Base-by-base conservation (phyloP, 208 protist genomes). In the Eutreptiella sp. region DNA sequence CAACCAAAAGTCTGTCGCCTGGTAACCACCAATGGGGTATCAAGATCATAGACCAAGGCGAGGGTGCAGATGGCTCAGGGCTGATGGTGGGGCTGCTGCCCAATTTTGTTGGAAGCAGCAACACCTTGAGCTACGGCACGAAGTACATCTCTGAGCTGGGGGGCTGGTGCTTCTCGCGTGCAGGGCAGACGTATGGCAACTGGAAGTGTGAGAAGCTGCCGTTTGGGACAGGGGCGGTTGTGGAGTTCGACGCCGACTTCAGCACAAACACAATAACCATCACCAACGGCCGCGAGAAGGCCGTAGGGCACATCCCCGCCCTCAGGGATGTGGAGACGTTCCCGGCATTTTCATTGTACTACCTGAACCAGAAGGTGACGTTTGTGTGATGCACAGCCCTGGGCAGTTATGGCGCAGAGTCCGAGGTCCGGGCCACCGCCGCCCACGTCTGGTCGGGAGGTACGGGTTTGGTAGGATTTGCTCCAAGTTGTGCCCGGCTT, bases 91-190 rank as follows among this genome's bases (percentile, higher is more conserved):
- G 86, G 3, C 64, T 92, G 0, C 76, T 92, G 28, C 86, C 86
- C 0, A n/a, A n/a, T n/a, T n/a, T n/a, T n/a, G n/a, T n/a, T n/a
- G n/a, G n/a, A n/a, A n/a, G n/a, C n/a, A n/a, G n/a, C n/a, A n/a
- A n/a, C n/a, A 62, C 74, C 46, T 67, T 88, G 7, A 78, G 36
- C 28, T 83, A 87, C 63, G 75, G 83, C 11, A 83, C 67, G 69
- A 88, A 89, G 58, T 92, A 92, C 63, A 89, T 89, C 46, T 87
- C 82, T 0, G 83, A 92, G 65, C 72, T 92, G 4, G 84, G 83
- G 9, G 86, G 86, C 31, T 92, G 86, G 84, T 90, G 86, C 43
- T 48, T 92, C 26, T 87, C 80, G 11, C 75, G 86, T 3, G 83
- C 84, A 14, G 86, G 86, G 7, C 80, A 92, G 60, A 75, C 73